A percentile compares a stretch with the other conserved stretches of the same genome.
Evolutionary conservation across 768 basidiomycete species (phyloP).

Genomic region (Suillus alpinus): DNA sequence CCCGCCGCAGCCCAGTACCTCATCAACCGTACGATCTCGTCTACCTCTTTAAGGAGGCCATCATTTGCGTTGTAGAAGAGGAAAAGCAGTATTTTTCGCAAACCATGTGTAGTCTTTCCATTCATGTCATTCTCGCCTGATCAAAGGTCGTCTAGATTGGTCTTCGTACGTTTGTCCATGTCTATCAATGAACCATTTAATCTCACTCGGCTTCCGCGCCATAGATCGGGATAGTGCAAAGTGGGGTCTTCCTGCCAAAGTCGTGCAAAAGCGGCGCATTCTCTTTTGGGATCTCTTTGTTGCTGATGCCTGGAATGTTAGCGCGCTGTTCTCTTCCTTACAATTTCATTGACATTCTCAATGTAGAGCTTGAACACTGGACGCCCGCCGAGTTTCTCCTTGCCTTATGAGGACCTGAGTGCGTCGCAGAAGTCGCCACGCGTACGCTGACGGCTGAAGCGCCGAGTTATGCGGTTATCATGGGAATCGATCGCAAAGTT

Average conservation of each 20-base stretch:
- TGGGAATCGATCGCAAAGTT: constrained; percentile 67
- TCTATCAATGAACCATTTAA: constrained; percentile 6
- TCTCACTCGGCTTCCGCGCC: constrained; percentile 11
- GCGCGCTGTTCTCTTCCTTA: constrained; percentile 11
- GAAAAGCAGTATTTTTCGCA: constrained; percentile 78
- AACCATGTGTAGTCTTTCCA: constrained; percentile 42
- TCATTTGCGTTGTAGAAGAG: constrained; percentile 98
- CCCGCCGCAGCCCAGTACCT: constrained; percentile 30
- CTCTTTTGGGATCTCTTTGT: constrained; percentile 80
- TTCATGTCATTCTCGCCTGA: constrained; percentile 10
- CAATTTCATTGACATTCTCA: constrained; percentile 11
- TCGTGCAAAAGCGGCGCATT: constrained; percentile 62
- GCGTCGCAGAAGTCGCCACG: constrained; percentile 60
- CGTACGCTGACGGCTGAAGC: constrained; percentile 63
- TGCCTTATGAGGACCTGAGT: constrained; percentile 66
- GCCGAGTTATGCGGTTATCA: constrained; percentile 60
- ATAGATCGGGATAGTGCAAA: constrained; percentile 61
- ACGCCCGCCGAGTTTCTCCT: constrained; percentile 65
- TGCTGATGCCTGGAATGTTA: constrained; percentile 66
- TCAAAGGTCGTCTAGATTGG: constrained; percentile 48
- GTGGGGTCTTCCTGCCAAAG: constrained; percentile 61
- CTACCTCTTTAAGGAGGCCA: constrained; percentile 96
- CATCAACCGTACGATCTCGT: constrained; percentile 65
- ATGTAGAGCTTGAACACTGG: constrained; percentile 65
- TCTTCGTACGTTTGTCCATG: constrained; percentile 49